phyloP scores from a whole-genome alignment of 2,329 filamentous ascomycete species.

The Chaetomium strumarium region DNA sequence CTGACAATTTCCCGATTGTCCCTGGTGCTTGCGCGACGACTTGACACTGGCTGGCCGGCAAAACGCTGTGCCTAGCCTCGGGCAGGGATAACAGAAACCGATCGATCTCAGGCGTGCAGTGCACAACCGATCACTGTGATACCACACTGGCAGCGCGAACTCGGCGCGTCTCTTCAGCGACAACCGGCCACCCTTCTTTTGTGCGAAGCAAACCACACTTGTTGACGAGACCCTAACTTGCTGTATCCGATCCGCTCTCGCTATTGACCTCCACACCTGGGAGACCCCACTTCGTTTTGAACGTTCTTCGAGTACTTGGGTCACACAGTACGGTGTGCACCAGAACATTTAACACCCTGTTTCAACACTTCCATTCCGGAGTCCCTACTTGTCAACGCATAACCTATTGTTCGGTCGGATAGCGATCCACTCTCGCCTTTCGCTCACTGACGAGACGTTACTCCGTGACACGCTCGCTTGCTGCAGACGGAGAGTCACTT shows the following conservation, averaged over 20 bases:
- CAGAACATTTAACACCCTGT: slow-evolving; percentile 5
- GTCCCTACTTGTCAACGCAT: slow-evolving; percentile 3
- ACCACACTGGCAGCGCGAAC: slow-evolving; percentile 10
- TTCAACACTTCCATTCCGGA: slow-evolving; percentile 1
- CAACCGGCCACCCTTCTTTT: not conserved
- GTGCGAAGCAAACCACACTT: slow-evolving; percentile 14
- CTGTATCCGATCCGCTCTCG: not conserved
- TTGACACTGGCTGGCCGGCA: slow-evolving; percentile 14
- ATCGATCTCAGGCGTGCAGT: slow-evolving; percentile 9
- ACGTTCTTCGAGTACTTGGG: not conserved
- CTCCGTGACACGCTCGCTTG: not conserved
- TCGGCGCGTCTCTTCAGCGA: slow-evolving; percentile 20
- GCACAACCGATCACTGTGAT: slow-evolving; percentile 15
- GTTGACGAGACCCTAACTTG: not conserved
- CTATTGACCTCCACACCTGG: slow-evolving; percentile 9
- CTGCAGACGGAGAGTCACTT: not conserved
- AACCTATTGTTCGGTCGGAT: not conserved
- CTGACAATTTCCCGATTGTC: slow-evolving; percentile 14
- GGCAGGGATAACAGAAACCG: not conserved
- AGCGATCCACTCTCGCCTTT: not conserved
- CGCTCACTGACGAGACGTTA: not conserved
- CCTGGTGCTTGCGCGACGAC: slow-evolving; percentile 3
- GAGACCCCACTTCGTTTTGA: not conserved
- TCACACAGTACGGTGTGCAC: not conserved
- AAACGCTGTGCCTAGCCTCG: slow-evolving; percentile 2